Percentiles rank a stretch among this genome's conserved stretches.
Conservation (phyloP, 345 rosid species). For the Ceriops tagal region DNA sequence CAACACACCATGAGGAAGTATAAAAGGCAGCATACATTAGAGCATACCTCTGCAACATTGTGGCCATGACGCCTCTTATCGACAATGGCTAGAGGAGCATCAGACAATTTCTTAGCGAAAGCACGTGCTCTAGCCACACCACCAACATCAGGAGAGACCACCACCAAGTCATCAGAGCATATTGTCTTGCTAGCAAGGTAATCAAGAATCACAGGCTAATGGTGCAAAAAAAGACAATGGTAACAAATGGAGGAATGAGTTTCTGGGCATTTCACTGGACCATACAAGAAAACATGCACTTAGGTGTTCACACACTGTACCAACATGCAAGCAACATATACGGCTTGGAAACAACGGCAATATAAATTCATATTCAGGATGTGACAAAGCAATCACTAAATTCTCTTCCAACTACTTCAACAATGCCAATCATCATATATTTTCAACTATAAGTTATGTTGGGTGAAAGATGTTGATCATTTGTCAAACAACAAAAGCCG, state of each 20-base stretch:
- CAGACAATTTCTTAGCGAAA: constrained; percentile 89
- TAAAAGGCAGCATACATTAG: neutral
- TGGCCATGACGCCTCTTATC: constrained; percentile 96
- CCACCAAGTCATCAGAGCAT: constrained; percentile 83
- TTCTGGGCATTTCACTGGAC: neutral
- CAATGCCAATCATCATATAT: too few species aligned
- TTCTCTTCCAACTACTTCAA: too few species aligned
- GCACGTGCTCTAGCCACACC: constrained; percentile 97
- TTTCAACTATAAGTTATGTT: too few species aligned
- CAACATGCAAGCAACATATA: neutral
- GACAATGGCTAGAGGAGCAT: constrained; percentile 96
- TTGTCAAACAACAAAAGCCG: neutral
- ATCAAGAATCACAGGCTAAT: constrained; percentile 93
- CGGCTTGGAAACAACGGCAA: neutral
- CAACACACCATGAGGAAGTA: neutral
- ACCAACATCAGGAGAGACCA: constrained; percentile 98
- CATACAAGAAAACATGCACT: neutral
- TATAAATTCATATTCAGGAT: neutral
- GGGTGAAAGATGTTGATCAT: neutral
- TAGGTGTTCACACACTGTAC: neutral
- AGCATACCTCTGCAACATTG: constrained; percentile 89
- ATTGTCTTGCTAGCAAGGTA: constrained; percentile 92
- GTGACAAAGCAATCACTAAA: too few species aligned
- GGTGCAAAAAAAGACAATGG: constrained; percentile 3
- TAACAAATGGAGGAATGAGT: neutral